phyloP scores from a whole-genome alignment of 2,329 filamentous ascomycete species.

The Aspergillus pseudonomiae region DNA sequence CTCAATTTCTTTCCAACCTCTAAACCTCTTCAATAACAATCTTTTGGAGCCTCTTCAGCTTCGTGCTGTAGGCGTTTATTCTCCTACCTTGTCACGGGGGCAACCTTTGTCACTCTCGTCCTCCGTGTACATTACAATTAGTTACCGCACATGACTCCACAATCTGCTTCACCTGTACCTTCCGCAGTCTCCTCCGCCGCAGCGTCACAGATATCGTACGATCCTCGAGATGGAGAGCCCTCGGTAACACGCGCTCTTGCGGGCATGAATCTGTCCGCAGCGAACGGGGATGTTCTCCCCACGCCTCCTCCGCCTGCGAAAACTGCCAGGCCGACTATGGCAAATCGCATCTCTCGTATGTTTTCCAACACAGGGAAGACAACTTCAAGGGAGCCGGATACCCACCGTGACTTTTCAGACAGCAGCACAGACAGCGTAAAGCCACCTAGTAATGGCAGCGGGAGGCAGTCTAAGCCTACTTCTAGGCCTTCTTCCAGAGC shows the following conservation, averaged over 20 bases:
- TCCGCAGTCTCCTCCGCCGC: conserved; percentile 48
- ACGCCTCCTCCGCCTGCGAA: conserved; percentile 34
- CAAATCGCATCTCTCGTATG: conserved; percentile 50
- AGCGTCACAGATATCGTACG: conserved; percentile 44
- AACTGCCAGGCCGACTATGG: conserved; percentile 46
- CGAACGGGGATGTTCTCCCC: conserved; percentile 40
- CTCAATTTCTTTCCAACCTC: conserved; percentile 7
- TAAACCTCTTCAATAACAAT: conserved; percentile 15
- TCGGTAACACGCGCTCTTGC: conserved; percentile 49
- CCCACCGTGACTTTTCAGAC: conserved; percentile 40
- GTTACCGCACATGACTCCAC: conserved; percentile 46
- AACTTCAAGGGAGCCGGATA: conserved; percentile 35
- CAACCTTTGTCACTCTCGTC: conserved; percentile 26
- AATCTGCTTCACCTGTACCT: conserved; percentile 45
- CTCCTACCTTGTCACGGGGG: conserved; percentile 25
- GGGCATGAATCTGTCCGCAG: conserved; percentile 45
- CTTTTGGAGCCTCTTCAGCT: conserved; percentile 25
- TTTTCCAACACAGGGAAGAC: conserved; percentile 47
- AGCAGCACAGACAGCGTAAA: conserved; percentile 42
- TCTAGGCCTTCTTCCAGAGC: conserved; percentile 37
- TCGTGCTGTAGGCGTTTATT: conserved; percentile 29
- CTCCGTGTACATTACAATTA: conserved; percentile 23
- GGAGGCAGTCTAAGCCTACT: conserved; percentile 29
- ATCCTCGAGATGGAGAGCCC: conserved; percentile 40
- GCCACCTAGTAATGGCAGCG: conserved; percentile 33